Conservation (phyloP, 768 basidiomycete genomes). For the Phallus indusiatus region DNA sequence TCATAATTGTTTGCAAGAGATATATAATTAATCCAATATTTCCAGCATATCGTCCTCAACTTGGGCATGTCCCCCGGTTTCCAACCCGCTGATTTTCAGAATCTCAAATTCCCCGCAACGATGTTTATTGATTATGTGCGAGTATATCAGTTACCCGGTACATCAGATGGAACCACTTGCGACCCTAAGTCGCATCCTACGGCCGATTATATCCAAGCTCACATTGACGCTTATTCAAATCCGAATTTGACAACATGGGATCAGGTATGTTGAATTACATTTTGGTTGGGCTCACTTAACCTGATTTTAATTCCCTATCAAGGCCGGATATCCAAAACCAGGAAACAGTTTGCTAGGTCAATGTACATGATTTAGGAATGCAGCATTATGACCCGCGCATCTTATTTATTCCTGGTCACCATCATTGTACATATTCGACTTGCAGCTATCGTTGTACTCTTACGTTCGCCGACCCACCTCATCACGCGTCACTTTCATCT, state of each 20-base stretch:
- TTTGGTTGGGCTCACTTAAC: neutral
- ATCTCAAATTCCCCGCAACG: constrained; percentile 66
- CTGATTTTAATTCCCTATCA: neutral
- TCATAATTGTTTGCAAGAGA: neutral
- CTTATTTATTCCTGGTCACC: neutral
- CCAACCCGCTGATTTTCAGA: constrained; percentile 59
- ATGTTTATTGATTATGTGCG: constrained; percentile 90
- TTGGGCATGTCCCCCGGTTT: constrained; percentile 73
- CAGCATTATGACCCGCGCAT: too few relatives aligned
- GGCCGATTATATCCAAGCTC: constrained; percentile 59
- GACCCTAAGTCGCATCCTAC: constrained; percentile 75
- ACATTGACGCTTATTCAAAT: constrained; percentile 58
- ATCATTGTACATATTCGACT: neutral
- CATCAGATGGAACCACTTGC: constrained; percentile 62
- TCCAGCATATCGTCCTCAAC: constrained; percentile 76
- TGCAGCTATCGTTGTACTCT: neutral
- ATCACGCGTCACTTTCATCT: neutral
- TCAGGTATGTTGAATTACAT: constrained; percentile 16
- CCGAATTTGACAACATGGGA: constrained; percentile 84
- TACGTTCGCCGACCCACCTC: neutral
- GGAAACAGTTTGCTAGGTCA: constrained; percentile 4
- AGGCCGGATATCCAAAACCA: constrained; percentile 6
- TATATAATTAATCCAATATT: constrained; percentile 4
- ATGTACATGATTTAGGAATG: neutral
- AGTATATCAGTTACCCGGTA: constrained; percentile 70